Conservation (phyloP, 192 early-diverging fungal genomes). For the Chytriomyces hyalinus region DNA sequence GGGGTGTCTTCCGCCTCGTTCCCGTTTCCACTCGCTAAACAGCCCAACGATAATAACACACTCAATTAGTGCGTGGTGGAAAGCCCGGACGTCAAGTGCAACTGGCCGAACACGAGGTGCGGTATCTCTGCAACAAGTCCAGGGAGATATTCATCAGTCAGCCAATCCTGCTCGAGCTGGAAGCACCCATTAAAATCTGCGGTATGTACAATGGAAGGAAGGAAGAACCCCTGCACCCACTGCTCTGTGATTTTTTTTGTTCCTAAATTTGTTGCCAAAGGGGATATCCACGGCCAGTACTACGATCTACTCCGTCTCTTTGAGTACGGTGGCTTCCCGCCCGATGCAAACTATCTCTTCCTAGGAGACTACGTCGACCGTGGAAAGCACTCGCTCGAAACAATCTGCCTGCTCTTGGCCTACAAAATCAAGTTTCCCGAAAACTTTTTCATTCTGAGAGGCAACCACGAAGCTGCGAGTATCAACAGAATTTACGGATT, state of each 20-base stretch:
- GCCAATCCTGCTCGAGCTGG: conserved; percentile 89
- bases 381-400: conserved; percentile 96
- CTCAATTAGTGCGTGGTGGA: conserved; percentile 81
- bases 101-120: conserved; percentile 93
- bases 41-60: background rate
- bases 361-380: conserved; percentile 98
- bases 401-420: conserved; percentile 94
- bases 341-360: conserved; percentile 95
- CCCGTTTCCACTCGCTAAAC: background rate
- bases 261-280: conserved; percentile 39
- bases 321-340: conserved; percentile 95
- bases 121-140: conserved; percentile 89
- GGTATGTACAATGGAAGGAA: conserved; percentile 55
- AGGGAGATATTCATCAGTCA: conserved; percentile 95
- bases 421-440: conserved; percentile 99
- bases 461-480: conserved; percentile 97
- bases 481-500: conserved; percentile 98
- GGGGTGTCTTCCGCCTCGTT: background rate
- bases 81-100: conserved; percentile 96
- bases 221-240: background rate
- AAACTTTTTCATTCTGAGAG: conserved; percentile 98
- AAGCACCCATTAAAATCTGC: conserved; percentile 96
- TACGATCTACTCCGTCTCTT: conserved; percentile 95
- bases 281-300: conserved; percentile 95
- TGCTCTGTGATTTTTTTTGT: background rate